Percentiles rank a stretch among this genome's conserved stretches.
Conservation (phyloP, 2,329 filamentous ascomycete genomes). For the Clonostachys rosea region DNA sequence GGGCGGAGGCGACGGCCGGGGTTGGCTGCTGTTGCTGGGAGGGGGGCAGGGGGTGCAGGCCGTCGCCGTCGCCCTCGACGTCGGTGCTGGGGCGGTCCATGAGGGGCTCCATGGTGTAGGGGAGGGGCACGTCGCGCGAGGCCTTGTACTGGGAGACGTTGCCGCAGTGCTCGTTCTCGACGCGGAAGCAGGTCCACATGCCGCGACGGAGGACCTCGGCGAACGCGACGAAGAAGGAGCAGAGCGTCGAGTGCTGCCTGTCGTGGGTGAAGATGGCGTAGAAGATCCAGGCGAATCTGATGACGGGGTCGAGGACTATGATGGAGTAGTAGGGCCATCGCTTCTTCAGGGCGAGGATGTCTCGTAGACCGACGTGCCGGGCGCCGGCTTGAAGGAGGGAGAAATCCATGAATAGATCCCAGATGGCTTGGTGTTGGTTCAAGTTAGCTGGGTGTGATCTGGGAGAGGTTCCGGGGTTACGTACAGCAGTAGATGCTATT, state of each 20-base stretch:
- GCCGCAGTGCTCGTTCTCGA: constrained; percentile 95
- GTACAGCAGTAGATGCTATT: constrained; percentile 79
- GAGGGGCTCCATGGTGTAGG: constrained; percentile 61
- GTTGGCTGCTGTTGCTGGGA: constrained; percentile 7
- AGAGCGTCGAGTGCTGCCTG: constrained; percentile 74
- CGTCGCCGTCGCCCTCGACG: constrained; percentile 8
- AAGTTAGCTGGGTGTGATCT: not conserved
- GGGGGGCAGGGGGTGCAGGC: constrained; percentile 9
- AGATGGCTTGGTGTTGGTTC: constrained; percentile 53
- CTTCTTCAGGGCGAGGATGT: constrained; percentile 74
- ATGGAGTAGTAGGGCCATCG: constrained; percentile 82
- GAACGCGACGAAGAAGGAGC: constrained; percentile 75
- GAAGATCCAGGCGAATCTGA: constrained; percentile 93
- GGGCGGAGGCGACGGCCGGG: not conserved
- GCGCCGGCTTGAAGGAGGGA: constrained; percentile 78
- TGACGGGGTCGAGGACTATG: constrained; percentile 76
- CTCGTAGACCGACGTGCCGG: constrained; percentile 63
- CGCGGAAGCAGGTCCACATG: constrained; percentile 88
- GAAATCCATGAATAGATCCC: constrained; percentile 97
- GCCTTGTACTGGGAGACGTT: constrained; percentile 91
- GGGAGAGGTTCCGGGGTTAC: constrained; percentile 16
- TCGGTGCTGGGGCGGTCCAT: constrained; percentile 35
- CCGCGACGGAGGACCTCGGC: constrained; percentile 80
- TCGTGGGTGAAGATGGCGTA: constrained; percentile 81
- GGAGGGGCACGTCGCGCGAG: constrained; percentile 79